phyloP scores from a whole-genome alignment of 2,329 filamentous ascomycete species.

The Chrysoporthe cubensis region DNA sequence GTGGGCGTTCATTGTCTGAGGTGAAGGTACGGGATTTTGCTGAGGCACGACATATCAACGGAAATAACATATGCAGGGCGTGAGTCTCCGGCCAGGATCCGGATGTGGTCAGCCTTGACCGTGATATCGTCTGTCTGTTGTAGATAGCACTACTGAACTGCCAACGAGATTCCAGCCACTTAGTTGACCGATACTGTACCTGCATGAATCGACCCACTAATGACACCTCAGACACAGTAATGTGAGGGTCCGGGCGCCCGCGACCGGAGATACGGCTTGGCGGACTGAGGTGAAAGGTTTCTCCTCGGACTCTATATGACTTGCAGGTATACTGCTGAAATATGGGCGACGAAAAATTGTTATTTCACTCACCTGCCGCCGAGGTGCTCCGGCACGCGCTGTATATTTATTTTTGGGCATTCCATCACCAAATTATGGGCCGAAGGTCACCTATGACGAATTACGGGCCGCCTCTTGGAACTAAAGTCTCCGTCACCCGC shows the following conservation, averaged over 20 bases:
- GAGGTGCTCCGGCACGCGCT: background rate
- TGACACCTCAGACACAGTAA: constrained; percentile 10
- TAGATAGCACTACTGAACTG: constrained; percentile 10
- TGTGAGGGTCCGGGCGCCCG: constrained; percentile 1
- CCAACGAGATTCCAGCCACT: constrained; percentile 4
- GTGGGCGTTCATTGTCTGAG: background rate
- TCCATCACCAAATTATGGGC: constrained; percentile 1
- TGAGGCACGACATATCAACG: background rate
- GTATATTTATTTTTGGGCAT: background rate
- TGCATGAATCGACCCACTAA: constrained; percentile 14
- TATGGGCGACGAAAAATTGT: background rate
- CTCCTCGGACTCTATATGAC: background rate
- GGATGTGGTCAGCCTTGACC: background rate
- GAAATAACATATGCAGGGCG: background rate
- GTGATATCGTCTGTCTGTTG: background rate
- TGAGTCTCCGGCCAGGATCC: background rate
- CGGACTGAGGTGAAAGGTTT: constrained; percentile 6
- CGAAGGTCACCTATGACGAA: background rate
- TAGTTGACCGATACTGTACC: background rate
- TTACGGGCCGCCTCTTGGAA: background rate
- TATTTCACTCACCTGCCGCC: background rate
- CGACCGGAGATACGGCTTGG: constrained; percentile 12
- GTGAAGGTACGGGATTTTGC: too few species aligned
- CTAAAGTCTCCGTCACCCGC: background rate
- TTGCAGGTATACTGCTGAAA: background rate